Evolutionary conservation across 768 basidiomycete genomes (phyloP).

Genomic region (Suillus americanus): DNA sequence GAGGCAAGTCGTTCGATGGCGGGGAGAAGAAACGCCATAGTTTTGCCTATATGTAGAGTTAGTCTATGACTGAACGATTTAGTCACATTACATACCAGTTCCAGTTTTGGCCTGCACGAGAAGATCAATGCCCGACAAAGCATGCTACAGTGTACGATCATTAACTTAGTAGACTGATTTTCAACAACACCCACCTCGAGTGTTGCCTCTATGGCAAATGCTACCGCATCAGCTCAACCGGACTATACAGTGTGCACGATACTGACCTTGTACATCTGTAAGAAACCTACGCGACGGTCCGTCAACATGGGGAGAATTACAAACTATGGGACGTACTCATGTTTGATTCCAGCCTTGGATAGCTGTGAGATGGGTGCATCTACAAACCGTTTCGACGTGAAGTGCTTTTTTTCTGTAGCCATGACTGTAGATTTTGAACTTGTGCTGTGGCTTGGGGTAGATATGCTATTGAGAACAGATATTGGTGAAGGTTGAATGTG

Average conservation of each 20-base stretch:
- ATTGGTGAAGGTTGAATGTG: background rate
- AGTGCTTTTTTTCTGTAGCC: constrained; percentile 23
- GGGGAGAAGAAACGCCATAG: constrained; percentile 74
- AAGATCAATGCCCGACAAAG: constrained; percentile 43
- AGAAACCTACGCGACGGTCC: constrained; percentile 32
- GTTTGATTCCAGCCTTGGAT: constrained; percentile 41
- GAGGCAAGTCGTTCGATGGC: constrained; percentile 61
- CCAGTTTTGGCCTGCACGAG: constrained; percentile 59
- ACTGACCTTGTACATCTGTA: constrained; percentile 48
- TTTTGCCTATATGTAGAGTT: constrained; percentile 47
- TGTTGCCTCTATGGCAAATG: constrained; percentile 34
- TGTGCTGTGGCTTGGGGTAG: background rate
- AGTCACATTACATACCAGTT: constrained; percentile 44
- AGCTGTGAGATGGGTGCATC: constrained; percentile 37
- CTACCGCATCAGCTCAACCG: background rate
- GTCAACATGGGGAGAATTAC: constrained; percentile 2
- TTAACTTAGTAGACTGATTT: background rate
- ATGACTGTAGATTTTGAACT: background rate
- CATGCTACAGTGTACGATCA: constrained; percentile 28
- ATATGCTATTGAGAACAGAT: background rate
- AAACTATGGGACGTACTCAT: constrained; percentile 36
- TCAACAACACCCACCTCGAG: constrained; percentile 30
- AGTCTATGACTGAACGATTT: background rate
- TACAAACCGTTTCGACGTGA: constrained; percentile 26
- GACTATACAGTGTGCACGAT: background rate